Percentiles rank a stretch among this genome's conserved stretches.
phyloP scores from a whole-genome alignment of 352 stramenopile species.

The Pythium chondricola region DNA sequence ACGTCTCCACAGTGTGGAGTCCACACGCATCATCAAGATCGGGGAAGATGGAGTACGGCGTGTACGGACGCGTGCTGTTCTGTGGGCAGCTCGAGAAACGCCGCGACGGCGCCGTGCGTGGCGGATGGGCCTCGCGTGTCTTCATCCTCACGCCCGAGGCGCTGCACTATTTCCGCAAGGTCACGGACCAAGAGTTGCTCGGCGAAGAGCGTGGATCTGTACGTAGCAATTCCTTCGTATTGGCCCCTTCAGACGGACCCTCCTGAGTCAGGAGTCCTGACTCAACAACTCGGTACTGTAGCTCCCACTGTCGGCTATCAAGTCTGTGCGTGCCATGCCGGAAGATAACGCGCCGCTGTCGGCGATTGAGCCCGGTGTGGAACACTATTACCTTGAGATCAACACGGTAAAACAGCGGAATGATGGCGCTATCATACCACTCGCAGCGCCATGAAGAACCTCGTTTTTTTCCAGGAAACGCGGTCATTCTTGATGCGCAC shows the following conservation, averaged over 20 bases:
- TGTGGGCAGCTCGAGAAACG: constrained; percentile 74
- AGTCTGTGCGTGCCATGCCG: constrained; percentile 64
- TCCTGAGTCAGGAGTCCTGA: too few relatives aligned
- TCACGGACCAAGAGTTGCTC: constrained; percentile 62
- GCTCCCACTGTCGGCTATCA: constrained; percentile 60
- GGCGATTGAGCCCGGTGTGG: constrained; percentile 40
- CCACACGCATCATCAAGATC: too few relatives aligned
- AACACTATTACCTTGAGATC: constrained; percentile 84
- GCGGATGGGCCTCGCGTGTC: constrained; percentile 66
- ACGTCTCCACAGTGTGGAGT: too few relatives aligned
- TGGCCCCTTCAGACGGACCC: too few relatives aligned
- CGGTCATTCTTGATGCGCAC: constrained; percentile 74
- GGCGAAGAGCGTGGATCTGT: constrained; percentile 75
- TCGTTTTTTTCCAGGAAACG: constrained; percentile 45
- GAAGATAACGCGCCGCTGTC: constrained; percentile 55
- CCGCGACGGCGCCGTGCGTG: constrained; percentile 64
- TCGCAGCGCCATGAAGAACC: too few relatives aligned
- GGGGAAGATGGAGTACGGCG: constrained; percentile 57
- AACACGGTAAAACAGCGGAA: constrained; percentile 43
- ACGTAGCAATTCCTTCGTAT: too few relatives aligned
- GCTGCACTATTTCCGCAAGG: constrained; percentile 79
- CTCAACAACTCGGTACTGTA: too few relatives aligned
- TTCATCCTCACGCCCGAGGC: constrained; percentile 75
- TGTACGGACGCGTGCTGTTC: constrained; percentile 68
- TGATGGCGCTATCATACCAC: background rate